A percentile compares a stretch with the other conserved stretches of the same genome.
Evolutionary conservation across 768 basidiomycete genomes (phyloP).

Genomic region (Russula olivacea): DNA sequence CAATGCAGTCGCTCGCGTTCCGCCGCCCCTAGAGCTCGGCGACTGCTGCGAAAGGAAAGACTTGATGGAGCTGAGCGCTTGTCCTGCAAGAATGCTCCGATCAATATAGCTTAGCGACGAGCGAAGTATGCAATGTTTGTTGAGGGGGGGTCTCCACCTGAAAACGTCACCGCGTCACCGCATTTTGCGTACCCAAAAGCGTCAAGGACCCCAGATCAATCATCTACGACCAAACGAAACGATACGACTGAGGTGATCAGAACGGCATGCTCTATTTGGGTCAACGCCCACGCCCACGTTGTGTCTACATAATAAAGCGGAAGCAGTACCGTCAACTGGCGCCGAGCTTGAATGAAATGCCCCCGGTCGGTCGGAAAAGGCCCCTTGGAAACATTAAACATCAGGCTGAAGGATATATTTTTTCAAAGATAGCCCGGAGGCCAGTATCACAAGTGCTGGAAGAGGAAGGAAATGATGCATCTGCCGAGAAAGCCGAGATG

Average conservation of each 20-base stretch:
- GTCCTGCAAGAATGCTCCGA: neutral
- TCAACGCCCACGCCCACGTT: neutral
- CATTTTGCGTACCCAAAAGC: neutral
- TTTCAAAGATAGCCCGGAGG: neutral
- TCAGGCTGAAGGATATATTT: neutral
- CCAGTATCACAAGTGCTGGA: neutral
- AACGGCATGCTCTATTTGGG: neutral
- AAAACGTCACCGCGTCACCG: neutral
- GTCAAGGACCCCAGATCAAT: neutral
- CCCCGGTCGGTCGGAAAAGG: neutral
- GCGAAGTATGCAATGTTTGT: neutral
- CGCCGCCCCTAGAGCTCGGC: neutral
- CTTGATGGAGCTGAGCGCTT: neutral
- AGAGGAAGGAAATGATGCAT: neutral
- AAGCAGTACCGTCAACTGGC: neutral
- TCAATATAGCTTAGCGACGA: neutral
- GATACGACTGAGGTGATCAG: neutral
- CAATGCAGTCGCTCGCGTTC: neutral
- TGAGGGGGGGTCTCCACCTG: neutral
- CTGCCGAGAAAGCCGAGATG: conserved; percentile 5
- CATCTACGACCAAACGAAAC: neutral
- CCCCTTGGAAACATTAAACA: too few relatives aligned
- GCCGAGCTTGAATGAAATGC: neutral
- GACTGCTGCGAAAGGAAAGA: neutral
- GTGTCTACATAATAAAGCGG: neutral